Conservation (phyloP, 345 rosid species). For the Acer saccharum region DNA sequence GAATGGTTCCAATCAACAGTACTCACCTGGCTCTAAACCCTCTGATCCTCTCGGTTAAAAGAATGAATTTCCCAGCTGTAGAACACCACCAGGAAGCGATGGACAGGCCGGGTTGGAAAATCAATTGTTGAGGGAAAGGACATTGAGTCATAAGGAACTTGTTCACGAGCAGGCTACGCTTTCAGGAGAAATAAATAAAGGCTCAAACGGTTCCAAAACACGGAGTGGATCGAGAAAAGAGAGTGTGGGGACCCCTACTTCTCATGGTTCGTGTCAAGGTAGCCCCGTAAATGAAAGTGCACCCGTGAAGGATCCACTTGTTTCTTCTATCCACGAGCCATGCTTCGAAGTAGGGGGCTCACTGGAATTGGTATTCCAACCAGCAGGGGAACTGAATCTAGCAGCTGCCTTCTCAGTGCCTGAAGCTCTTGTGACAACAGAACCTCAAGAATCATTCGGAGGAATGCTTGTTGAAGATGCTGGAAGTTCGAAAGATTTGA, state of each 20-base stretch:
- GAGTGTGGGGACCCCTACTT: slow-evolving; percentile 75
- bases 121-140: slow-evolving; percentile 24
- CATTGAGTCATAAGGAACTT: slow-evolving; percentile 37
- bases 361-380: slow-evolving; percentile 43
- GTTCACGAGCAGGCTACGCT: slow-evolving; percentile 39
- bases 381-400: slow-evolving; percentile 28
- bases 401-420: slow-evolving; percentile 49
- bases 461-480: slow-evolving; percentile 75
- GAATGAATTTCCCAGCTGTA: slow-evolving; percentile 36
- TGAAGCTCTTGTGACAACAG: slow-evolving; percentile 41
- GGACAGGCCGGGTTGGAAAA: slow-evolving; percentile 38
- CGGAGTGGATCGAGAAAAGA: slow-evolving; percentile 65
- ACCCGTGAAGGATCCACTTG: slow-evolving; percentile 41
- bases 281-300: slow-evolving; percentile 48
- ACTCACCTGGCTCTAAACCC: slow-evolving; percentile 45
- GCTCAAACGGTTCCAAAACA: slow-evolving; percentile 41
- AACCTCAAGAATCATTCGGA: slow-evolving; percentile 52
- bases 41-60: slow-evolving; percentile 28
- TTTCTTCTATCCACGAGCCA: slow-evolving; percentile 29
- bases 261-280: slow-evolving; percentile 80
- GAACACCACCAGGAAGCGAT: slow-evolving; percentile 39
- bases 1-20: slow-evolving; percentile 51
- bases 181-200: slow-evolving; percentile 38
- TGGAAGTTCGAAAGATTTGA: slow-evolving; percentile 86
- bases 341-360: slow-evolving; percentile 36